These are phyloP conservation scores for Debaryomyces coudertii DNA, from an alignment of 1,139 yeast genomes.

Conservation along the genomic window DNA sequence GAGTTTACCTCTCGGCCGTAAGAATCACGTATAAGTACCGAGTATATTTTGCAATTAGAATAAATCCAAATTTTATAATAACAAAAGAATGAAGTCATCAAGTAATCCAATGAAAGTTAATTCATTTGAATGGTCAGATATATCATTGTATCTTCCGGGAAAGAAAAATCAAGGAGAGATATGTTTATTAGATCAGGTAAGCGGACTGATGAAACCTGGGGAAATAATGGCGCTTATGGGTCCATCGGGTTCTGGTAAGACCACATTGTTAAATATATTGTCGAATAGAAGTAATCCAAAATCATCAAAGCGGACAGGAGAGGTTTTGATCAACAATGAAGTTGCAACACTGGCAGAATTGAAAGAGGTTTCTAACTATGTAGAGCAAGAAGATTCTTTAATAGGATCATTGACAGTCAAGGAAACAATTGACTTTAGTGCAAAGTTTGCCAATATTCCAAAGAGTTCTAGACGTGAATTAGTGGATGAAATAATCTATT, in stretches of 20 bases:
- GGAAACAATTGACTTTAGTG: slow-evolving; percentile 28
- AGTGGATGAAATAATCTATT: slow-evolving; percentile 21
- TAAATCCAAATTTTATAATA: background rate
- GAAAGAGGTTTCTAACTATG: slow-evolving; percentile 20
- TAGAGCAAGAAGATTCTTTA: slow-evolving; percentile 30
- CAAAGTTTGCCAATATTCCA: slow-evolving; percentile 22
- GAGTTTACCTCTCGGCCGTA: background rate
- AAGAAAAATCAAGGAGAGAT: background rate
- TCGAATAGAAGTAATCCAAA: slow-evolving; percentile 20
- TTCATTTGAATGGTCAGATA: slow-evolving; percentile 1
- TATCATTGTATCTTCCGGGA: slow-evolving; percentile 2
- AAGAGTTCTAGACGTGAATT: slow-evolving; percentile 17
- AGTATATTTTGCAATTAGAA: background rate
- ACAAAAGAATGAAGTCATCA: background rate
- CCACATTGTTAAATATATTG: slow-evolving; percentile 25
- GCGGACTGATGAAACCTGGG: slow-evolving; percentile 29
- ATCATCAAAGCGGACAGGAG: slow-evolving; percentile 14
- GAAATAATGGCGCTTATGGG: slow-evolving; percentile 32
- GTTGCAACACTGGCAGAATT: slow-evolving; percentile 13
- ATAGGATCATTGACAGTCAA: slow-evolving; percentile 28
- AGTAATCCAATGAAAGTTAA: background rate
- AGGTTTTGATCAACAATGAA: slow-evolving; percentile 15
- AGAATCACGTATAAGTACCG: background rate
- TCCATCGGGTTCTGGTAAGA: slow-evolving; percentile 29
- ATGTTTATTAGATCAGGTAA: slow-evolving; percentile 20